These are phyloP conservation scores for Puccinellia tenuiflora DNA, from an alignment of 176 grass and related monocot genomes.

Conservation along the genomic window DNA sequence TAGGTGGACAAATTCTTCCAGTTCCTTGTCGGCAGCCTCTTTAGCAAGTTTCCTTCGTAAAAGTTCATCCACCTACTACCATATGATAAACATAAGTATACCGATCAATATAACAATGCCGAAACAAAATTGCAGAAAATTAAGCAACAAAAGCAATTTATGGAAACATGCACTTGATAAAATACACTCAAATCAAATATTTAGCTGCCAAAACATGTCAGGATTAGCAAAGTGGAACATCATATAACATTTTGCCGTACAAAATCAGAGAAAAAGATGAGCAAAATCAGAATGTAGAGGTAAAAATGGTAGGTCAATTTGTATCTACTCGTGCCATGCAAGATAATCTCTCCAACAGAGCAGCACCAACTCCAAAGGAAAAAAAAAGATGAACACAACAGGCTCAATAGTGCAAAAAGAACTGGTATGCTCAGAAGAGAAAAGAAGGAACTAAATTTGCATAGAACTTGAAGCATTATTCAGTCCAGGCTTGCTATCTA, in stretches of 20 bases:
- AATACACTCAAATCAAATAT: not conserved
- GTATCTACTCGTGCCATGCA: not conserved
- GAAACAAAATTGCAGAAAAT: not conserved
- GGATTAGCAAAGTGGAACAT: not conserved
- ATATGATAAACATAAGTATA: slow-evolving; percentile 38
- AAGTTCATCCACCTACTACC: slow-evolving; percentile 94
- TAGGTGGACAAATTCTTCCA: slow-evolving; percentile 78
- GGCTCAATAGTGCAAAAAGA: not conserved
- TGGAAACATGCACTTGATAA: not conserved
- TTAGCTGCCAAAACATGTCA: not conserved
- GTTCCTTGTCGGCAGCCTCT: slow-evolving; percentile 70
- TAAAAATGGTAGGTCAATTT: not conserved
- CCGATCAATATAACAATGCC: not conserved
- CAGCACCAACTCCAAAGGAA: not conserved
- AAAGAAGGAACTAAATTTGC: not conserved
- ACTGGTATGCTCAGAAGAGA: not conserved
- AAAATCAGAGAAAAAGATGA: slow-evolving; percentile 2
- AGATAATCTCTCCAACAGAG: not conserved
- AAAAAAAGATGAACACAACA: not conserved
- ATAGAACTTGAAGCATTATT: not conserved
- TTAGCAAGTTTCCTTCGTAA: slow-evolving; percentile 66
- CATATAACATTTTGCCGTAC: not conserved
- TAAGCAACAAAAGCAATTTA: not conserved
- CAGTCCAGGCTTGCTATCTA: not conserved
- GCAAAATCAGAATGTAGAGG: not conserved